Evolutionary conservation across 2,329 filamentous ascomycete genomes (phyloP).

Genomic region (Dendrostoma leiphaemia): DNA sequence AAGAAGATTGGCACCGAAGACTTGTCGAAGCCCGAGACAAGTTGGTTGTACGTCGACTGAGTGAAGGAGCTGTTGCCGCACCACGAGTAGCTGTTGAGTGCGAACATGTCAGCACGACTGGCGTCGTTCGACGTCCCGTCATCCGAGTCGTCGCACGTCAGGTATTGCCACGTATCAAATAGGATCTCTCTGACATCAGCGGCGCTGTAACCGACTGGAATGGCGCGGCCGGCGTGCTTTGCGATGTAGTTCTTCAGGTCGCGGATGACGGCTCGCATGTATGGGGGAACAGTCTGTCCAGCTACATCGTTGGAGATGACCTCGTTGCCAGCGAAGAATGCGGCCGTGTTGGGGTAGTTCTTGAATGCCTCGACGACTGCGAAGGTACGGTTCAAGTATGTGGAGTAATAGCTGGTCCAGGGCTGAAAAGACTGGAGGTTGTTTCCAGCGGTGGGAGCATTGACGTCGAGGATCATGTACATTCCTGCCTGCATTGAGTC

Average conservation of each 20-base stretch:
- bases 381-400: conserved; percentile 65
- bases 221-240: conserved; percentile 63
- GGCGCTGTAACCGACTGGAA: conserved; percentile 79
- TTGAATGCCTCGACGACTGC: conserved; percentile 66
- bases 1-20: conserved; percentile 76
- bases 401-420: conserved; percentile 57
- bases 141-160: conserved; percentile 58
- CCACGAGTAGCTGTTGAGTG: conserved; percentile 73
- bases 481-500: conserved; percentile 53
- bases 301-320: conserved; percentile 67
- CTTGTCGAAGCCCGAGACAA: conserved; percentile 63
- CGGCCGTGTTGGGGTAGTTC: conserved; percentile 64
- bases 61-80: conserved; percentile 56
- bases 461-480: conserved; percentile 69
- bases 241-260: conserved; percentile 81
- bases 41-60: conserved; percentile 51
- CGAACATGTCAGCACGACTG: conserved; percentile 72
- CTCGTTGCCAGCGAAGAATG: conserved; percentile 78
- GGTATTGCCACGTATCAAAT: conserved; percentile 72
- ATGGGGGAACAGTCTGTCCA: conserved; percentile 63
- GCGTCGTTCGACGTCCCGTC: conserved; percentile 53
- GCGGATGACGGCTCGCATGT: conserved; percentile 71
- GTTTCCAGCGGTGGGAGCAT: conserved; percentile 61
- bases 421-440: conserved; percentile 53
- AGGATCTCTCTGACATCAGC: conserved; percentile 74